Conservation (phyloP, 768 basidiomycete genomes). For the Arthromyces matolae region DNA sequence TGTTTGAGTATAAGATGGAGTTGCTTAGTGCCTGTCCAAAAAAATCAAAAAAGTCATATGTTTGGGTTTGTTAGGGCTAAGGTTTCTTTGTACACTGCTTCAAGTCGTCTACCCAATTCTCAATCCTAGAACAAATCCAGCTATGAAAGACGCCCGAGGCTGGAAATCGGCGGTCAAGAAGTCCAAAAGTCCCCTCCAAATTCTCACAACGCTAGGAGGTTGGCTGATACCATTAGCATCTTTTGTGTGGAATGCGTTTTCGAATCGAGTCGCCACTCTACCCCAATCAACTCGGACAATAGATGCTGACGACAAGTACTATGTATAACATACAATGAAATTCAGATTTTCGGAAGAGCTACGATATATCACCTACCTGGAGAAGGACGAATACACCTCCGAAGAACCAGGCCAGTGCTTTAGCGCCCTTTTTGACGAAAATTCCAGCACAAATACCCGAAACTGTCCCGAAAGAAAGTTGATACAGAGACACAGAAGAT, state of each 20-base stretch:
- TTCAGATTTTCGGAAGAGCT: not conserved
- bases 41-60: slow-evolving; percentile 21
- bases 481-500: slow-evolving; percentile 76
- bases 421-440: slow-evolving; percentile 94
- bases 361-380: slow-evolving; percentile 52
- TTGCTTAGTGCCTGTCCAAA: slow-evolving; percentile 10
- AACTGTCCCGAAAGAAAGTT: slow-evolving; percentile 86
- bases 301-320: slow-evolving; percentile 79
- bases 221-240: slow-evolving; percentile 50
- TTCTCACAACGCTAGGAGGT: slow-evolving; percentile 60
- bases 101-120: slow-evolving; percentile 58
- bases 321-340: slow-evolving; percentile 25
- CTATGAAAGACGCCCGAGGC: slow-evolving; percentile 82
- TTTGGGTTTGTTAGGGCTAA: slow-evolving; percentile 16
- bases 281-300: slow-evolving; percentile 81
- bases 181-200: slow-evolving; percentile 67
- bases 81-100: not conserved
- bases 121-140: slow-evolving; percentile 77
- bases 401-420: slow-evolving; percentile 76
- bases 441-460: slow-evolving; percentile 88
- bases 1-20: slow-evolving; percentile 25
- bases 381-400: slow-evolving; percentile 89
- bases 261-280: slow-evolving; percentile 61
- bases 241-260: slow-evolving; percentile 64
- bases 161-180: slow-evolving; percentile 94